phyloP scores from a whole-genome alignment of 2,329 filamentous ascomycete genomes.

The Lecanosticta acicola region DNA sequence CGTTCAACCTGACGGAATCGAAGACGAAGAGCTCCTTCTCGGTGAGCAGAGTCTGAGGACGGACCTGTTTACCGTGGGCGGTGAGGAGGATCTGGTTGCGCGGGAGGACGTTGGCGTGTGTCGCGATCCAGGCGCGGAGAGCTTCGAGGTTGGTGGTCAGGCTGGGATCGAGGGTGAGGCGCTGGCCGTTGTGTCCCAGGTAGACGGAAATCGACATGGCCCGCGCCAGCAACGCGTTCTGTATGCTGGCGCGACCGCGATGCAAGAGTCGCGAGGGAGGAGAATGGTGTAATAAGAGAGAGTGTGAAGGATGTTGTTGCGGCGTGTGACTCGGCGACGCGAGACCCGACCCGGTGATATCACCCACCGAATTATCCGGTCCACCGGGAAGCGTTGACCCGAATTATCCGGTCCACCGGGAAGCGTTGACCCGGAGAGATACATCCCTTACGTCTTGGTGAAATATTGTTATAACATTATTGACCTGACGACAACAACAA shows the following conservation, averaged over 20 bases:
- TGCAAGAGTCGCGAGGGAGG: not conserved
- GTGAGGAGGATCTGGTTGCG: slow-evolving; percentile 85
- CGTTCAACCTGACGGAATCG: slow-evolving; percentile 57
- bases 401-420: no score
- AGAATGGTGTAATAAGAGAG: not conserved
- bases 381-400: no score
- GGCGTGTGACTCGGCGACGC: no score
- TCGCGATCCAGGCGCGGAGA: slow-evolving; percentile 73
- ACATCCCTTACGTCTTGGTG: no score
- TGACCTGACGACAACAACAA: no score
- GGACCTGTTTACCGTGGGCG: slow-evolving; percentile 74
- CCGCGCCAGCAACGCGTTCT: slow-evolving; percentile 11
- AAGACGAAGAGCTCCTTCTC: slow-evolving; percentile 94
- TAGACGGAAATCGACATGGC: slow-evolving; percentile 73
- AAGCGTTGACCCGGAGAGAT: no score
- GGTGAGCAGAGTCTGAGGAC: slow-evolving; percentile 69
- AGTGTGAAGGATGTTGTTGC: slow-evolving; percentile 12
- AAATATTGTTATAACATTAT: no score
- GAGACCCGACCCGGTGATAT: no score
- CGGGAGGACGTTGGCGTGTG: slow-evolving; percentile 65
- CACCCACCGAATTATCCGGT: no score
- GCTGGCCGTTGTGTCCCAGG: slow-evolving; percentile 83
- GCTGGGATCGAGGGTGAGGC: slow-evolving; percentile 70
- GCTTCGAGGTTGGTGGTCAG: slow-evolving; percentile 76
- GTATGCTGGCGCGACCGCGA: slow-evolving; percentile 10